Base-by-base conservation (phyloP, 352 stramenopile genomes). In the Phytophthora constricta region DNA sequence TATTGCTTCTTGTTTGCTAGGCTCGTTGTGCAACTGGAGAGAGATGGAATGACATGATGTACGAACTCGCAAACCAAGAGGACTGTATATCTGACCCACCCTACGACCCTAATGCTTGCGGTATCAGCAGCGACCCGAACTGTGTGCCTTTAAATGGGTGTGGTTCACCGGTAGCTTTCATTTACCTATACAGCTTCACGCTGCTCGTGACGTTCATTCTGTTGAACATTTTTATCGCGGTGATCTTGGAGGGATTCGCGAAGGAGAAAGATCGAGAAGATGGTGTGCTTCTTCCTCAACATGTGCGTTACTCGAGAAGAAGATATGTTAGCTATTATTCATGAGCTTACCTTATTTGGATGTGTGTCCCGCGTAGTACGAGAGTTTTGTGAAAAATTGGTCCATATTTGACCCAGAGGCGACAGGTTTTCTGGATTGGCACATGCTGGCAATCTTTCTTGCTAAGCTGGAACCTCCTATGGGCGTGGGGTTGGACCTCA, bases 1-100 rank as follows among this genome's bases (percentile, higher is more conserved):
- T 91, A 88, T 1, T 90, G 98, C 33, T 76, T 98, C 23, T 90
- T 97, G 22, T 69, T 98, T n/a, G n/a, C n/a, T n/a, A n/a, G 3
- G 54, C 98, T 16, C 84, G 92, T 2, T 91, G 97, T 50, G 86
- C 93, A 16, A 98, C 95, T 2, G 96, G 96, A 17, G 95, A 98
- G 72, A 91, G 88, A 7, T 98, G 94, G 94, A 91, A 98, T 66
- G 82, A 78, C n/a, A 96, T 92, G 51, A 98, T 98, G 92, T 87
- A 97, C 62, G 88, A 95, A 50, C 62, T 97, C 17, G 82, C 80
- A 0, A 67, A 5, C 73, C 41, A 7, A 28, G 53, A 1, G 52
- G 49, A 33, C 72, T 75, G 14, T 96, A 93, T 53, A 65, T 85
- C 0, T 34, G 77, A 92, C 58, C 70, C 70, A 23, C 83, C 76